Evolutionary conservation across 805 yeast species (phyloP).

Genomic region (Brettanomyces anomalus): DNA sequence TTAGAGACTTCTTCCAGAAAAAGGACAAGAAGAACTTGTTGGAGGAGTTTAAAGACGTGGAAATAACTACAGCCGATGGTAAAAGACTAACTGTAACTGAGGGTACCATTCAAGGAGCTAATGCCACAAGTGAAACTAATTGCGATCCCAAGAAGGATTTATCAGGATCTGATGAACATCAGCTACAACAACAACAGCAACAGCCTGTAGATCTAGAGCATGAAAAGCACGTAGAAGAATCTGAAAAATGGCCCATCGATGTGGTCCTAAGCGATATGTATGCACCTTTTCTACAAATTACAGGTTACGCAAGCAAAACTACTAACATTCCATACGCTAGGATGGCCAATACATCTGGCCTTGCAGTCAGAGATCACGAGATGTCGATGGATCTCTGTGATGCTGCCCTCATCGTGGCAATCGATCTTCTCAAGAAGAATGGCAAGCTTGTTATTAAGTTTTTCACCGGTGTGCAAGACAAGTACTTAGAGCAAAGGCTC

Average conservation of each 20-base stretch:
- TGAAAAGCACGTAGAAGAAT: neutral
- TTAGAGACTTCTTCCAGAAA: conserved; percentile 40
- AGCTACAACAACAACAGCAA: no score
- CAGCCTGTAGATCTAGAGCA: neutral
- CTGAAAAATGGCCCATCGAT: conserved; percentile 39
- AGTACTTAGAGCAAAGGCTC: conserved; percentile 49
- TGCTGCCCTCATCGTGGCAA: conserved; percentile 75
- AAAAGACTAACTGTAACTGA: conserved; percentile 6
- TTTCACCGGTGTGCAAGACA: conserved; percentile 77
- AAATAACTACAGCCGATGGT: conserved; percentile 8
- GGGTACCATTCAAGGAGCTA: conserved; percentile 6
- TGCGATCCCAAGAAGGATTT: conserved; percentile 5
- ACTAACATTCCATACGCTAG: conserved; percentile 75
- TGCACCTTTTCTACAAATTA: conserved; percentile 48
- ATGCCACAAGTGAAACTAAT: conserved; percentile 9
- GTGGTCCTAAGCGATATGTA: conserved; percentile 76
- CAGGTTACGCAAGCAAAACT: conserved; percentile 49
- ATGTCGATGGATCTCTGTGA: conserved; percentile 88
- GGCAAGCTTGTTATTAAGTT: conserved; percentile 80
- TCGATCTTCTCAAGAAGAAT: conserved; percentile 55
- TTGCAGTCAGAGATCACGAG: conserved; percentile 70
- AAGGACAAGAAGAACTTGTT: conserved; percentile 7
- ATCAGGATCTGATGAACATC: conserved; percentile 1
- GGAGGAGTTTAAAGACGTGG: conserved; percentile 9
- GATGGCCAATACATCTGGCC: conserved; percentile 91